phyloP scores from a whole-genome alignment of 306 rosid species.

The Gastrolobium bilobum region DNA sequence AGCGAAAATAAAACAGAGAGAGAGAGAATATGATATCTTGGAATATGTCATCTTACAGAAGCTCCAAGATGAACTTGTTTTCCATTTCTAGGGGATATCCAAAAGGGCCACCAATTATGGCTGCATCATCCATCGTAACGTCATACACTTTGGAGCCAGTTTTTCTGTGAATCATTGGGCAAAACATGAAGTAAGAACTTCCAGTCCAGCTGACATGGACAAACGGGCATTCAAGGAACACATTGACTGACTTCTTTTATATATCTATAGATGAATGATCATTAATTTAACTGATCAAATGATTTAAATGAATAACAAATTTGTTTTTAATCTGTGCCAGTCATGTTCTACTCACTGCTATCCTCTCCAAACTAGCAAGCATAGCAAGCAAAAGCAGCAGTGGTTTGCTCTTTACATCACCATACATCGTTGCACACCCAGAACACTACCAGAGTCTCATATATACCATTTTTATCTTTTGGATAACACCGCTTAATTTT shows the following conservation, averaged over 20 bases:
- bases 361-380: not conserved
- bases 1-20: too few relatives aligned
- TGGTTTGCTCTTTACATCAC: not conserved
- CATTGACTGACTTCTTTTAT: not conserved
- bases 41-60: conserved; percentile 69
- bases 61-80: conserved; percentile 75
- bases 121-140: conserved; percentile 87
- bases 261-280: not conserved
- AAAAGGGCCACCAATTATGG: conserved; percentile 82
- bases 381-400: conserved; percentile 2
- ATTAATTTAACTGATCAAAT: too few relatives aligned
- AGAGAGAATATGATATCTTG: conserved; percentile 23
- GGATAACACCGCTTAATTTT: too few relatives aligned
- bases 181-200: conserved; percentile 35
- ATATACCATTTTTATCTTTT: not conserved
- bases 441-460: not conserved
- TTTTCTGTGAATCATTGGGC: conserved; percentile 59
- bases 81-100: conserved; percentile 79
- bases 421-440: not conserved
- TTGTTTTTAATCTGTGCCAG: not conserved
- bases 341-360: not conserved
- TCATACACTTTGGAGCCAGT: conserved; percentile 62
- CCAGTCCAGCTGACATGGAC: not conserved
- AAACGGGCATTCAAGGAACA: not conserved
- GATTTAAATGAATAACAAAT: too few relatives aligned